Percentiles rank a stretch among this genome's conserved stretches.
These are phyloP conservation scores for Rhinocladiella mackenziei DNA, from an alignment of 2,329 filamentous ascomycete genomes.

Conservation along the genomic window DNA sequence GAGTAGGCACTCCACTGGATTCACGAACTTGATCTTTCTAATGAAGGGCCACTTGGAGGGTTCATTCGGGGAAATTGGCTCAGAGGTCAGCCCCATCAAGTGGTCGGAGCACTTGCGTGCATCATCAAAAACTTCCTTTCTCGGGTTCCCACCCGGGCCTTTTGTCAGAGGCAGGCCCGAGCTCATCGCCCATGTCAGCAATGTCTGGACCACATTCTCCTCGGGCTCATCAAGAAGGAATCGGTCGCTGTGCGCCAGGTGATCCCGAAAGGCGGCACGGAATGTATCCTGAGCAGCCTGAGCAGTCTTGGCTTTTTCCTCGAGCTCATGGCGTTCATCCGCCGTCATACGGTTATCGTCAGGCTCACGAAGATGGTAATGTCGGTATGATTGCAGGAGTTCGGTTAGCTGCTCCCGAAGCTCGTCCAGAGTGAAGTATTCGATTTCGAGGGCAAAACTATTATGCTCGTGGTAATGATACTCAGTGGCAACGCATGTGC, in stretches of 20 bases:
- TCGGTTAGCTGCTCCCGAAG: slow-evolving; percentile 6
- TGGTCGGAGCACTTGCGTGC: not conserved
- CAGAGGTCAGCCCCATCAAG: slow-evolving; percentile 8
- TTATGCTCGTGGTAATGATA: slow-evolving; percentile 9
- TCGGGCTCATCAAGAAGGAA: slow-evolving; percentile 8
- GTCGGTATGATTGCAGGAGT: slow-evolving; percentile 11
- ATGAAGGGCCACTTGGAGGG: slow-evolving; percentile 9
- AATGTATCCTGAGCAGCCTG: slow-evolving; percentile 11
- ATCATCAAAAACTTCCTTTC: not conserved
- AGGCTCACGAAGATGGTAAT: not conserved
- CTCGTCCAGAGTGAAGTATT: slow-evolving; percentile 13
- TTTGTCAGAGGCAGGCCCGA: slow-evolving; percentile 2
- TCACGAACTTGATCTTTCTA: slow-evolving; percentile 8
- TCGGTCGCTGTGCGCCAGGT: slow-evolving; percentile 2
- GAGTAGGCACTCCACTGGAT: not conserved
- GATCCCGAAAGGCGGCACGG: slow-evolving; percentile 4
- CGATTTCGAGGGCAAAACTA: slow-evolving; percentile 6
- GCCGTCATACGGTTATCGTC: not conserved
- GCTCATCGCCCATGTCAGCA: slow-evolving; percentile 4
- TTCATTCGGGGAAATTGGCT: slow-evolving; percentile 1
- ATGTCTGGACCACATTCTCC: slow-evolving; percentile 8
- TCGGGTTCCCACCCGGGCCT: not conserved
- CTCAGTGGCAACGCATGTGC: slow-evolving; percentile 10
- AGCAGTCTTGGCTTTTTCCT: slow-evolving; percentile 7
- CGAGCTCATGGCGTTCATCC: slow-evolving; percentile 1